A percentile compares a stretch with the other conserved stretches of the same genome.
Conservation (phyloP, 2,329 filamentous ascomycete genomes). For the Pseudogymnoascus verrucosus region DNA sequence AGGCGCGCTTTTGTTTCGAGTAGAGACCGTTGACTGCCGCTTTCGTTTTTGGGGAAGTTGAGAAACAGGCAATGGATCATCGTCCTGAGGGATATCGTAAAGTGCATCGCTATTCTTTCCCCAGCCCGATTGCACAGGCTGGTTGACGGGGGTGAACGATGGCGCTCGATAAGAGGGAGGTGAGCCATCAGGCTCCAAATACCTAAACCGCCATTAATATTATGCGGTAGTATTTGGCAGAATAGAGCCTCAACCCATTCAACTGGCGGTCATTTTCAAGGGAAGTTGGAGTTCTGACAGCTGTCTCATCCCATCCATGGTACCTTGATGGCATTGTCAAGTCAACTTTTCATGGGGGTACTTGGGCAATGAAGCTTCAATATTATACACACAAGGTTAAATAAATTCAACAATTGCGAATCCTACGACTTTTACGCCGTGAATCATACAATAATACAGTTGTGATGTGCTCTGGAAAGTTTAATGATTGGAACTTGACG, state of each 20-base stretch:
- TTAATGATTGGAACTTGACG: neutral
- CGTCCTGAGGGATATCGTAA: slow-evolving; percentile 15
- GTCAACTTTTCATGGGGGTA: neutral
- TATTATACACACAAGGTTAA: neutral
- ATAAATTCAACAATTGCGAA: neutral
- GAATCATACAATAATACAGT: neutral
- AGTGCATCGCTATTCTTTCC: slow-evolving; percentile 12
- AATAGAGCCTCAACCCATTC: neutral
- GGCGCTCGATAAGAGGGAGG: neutral
- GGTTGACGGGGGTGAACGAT: slow-evolving; percentile 11
- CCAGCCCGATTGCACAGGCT: slow-evolving; percentile 14
- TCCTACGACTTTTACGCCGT: neutral
- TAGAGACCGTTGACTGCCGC: slow-evolving; percentile 10
- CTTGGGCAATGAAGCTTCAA: neutral
- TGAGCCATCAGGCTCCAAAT: neutral
- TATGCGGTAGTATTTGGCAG: neutral
- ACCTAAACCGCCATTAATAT: neutral
- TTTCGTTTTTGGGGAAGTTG: slow-evolving; percentile 7
- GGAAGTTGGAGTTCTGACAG: neutral
- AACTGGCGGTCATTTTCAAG: neutral
- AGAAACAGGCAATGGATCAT: neutral
- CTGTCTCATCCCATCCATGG: neutral
- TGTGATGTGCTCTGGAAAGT: neutral
- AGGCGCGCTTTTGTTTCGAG: neutral
- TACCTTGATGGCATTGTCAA: neutral